Conservation (phyloP, 768 basidiomycete genomes). For the Pisolithus orientalis region DNA sequence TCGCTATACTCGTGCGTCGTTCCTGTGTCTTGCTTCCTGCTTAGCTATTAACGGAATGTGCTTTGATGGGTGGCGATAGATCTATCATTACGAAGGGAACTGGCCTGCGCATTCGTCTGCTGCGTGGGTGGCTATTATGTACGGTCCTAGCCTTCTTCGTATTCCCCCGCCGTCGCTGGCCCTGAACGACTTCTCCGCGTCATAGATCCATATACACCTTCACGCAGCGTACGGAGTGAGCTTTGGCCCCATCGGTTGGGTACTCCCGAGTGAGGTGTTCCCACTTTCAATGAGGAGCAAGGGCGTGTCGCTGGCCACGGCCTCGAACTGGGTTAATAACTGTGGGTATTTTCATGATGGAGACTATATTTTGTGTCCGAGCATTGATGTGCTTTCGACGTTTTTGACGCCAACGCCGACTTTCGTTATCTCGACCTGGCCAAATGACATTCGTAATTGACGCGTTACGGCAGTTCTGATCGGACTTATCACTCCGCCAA, state of each 20-base stretch:
- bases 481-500: constrained; percentile 63
- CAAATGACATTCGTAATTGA: no score
- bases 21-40: neutral
- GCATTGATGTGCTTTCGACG: neutral
- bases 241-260: constrained; percentile 79
- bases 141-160: constrained; percentile 17
- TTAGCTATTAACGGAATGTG: neutral
- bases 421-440: neutral
- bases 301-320: constrained; percentile 78
- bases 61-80: constrained; percentile 14
- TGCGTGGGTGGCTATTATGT: constrained; percentile 69
- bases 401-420: neutral
- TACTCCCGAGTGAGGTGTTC: constrained; percentile 80
- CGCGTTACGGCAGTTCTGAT: constrained; percentile 50
- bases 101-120: constrained; percentile 55
- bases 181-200: neutral
- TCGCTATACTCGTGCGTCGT: constrained; percentile 52
- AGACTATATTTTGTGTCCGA: neutral
- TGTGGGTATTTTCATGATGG: constrained; percentile 35
- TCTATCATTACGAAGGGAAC: constrained; percentile 42
- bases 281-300: constrained; percentile 72
- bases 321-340: constrained; percentile 84
- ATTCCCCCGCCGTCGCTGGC: neutral
- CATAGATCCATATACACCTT: constrained; percentile 63
- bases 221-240: constrained; percentile 72